phyloP scores from a whole-genome alignment of 768 basidiomycete species.

The Trametes cingulata region DNA sequence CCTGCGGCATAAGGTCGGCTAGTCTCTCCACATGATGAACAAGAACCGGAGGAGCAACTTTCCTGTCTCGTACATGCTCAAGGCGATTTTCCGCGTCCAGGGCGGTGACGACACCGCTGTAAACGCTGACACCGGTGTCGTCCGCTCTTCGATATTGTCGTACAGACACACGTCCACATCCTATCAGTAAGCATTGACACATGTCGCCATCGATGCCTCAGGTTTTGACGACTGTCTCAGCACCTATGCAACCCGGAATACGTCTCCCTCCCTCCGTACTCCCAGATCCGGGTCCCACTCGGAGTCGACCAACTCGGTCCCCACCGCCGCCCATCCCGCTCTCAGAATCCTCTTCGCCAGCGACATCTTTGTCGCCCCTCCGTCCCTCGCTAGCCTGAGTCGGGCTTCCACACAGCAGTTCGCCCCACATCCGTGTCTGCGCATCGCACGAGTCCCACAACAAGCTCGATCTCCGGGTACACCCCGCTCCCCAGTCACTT shows the following conservation, averaged over 20 bases:
- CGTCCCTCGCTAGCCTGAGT: background rate
- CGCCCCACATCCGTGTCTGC: constrained; percentile 6
- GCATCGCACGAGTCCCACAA: background rate
- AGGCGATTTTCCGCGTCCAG: constrained; percentile 81
- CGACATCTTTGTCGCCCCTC: constrained; percentile 5
- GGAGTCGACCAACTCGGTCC: background rate
- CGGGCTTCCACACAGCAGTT: constrained; percentile 9
- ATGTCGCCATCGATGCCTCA: background rate
- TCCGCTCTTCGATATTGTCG: constrained; percentile 84
- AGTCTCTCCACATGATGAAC: constrained; percentile 72
- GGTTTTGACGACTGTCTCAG: constrained; percentile 36
- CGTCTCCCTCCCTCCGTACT: constrained; percentile 78
- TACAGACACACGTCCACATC: constrained; percentile 84
- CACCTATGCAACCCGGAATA: constrained; percentile 83
- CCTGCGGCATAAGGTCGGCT: constrained; percentile 66
- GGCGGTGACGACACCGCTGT: constrained; percentile 67
- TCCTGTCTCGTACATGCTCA: constrained; percentile 71
- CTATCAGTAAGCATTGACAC: constrained; percentile 70
- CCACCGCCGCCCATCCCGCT: constrained; percentile 16
- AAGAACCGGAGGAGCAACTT: constrained; percentile 78
- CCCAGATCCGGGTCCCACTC: constrained; percentile 50
- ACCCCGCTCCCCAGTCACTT: background rate
- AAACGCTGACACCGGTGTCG: constrained; percentile 69
- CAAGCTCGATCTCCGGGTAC: constrained; percentile 9
- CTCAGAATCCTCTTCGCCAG: constrained; percentile 9